Conservation (phyloP, 1,284 basidiomycete species). For the Lentinula novae-zelandiae region DNA sequence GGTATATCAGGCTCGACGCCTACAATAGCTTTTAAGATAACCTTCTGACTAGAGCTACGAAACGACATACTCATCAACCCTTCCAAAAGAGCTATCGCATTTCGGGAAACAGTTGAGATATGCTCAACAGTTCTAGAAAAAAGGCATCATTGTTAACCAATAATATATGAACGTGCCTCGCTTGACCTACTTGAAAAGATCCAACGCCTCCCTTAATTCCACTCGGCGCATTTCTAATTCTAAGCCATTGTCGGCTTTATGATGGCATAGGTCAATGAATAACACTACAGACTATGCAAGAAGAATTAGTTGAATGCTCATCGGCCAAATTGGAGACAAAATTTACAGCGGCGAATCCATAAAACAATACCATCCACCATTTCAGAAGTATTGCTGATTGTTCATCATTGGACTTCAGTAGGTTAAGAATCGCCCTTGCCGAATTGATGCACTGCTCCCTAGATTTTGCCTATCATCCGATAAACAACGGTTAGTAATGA, state of each 20-base stretch:
- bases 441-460: conserved; percentile 21
- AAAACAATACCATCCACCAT: conserved; percentile 24
- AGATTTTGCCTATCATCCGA: conserved; percentile 17
- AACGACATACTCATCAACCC: conserved; percentile 18
- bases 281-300: conserved; percentile 21
- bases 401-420: conserved; percentile 20
- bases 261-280: conserved; percentile 23
- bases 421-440: conserved; percentile 19
- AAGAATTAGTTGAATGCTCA: neutral
- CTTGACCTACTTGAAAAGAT: conserved; percentile 17
- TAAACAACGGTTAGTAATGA: too few relatives aligned
- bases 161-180: neutral
- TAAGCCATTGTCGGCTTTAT: conserved; percentile 16
- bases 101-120: conserved; percentile 21
- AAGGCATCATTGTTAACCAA: neutral
- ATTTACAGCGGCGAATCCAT: conserved; percentile 23
- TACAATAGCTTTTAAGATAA: neutral
- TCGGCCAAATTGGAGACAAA: neutral
- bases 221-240: conserved; percentile 14
- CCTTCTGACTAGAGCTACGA: neutral
- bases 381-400: conserved; percentile 21
- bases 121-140: conserved; percentile 20
- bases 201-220: conserved; percentile 20
- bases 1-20: conserved; percentile 20
- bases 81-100: conserved; percentile 22